Percentiles rank a stretch among this genome's conserved stretches.
phyloP scores from a whole-genome alignment of 2,329 filamentous ascomycete genomes.

The Truncatella angustata region DNA sequence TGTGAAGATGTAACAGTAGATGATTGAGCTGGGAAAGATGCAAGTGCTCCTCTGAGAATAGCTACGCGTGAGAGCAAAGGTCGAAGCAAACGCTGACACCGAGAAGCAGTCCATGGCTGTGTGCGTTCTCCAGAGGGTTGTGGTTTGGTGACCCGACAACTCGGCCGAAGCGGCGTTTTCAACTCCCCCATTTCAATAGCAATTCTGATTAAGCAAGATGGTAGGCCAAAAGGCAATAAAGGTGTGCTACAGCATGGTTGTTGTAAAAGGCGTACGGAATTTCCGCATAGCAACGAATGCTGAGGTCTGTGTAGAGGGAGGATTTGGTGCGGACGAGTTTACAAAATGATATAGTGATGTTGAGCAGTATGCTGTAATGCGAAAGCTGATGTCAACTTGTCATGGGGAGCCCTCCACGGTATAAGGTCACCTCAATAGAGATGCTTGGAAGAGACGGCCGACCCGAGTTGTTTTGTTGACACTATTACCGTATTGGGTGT shows the following conservation, averaged over 20 bases:
- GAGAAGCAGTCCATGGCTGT: constrained; percentile 38
- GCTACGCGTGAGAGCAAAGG: constrained; percentile 40
- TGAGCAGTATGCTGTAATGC: too few relatives aligned
- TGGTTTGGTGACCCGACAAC: constrained; percentile 15
- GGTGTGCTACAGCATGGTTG: not conserved
- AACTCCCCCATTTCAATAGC: constrained; percentile 10
- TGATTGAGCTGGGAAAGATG: constrained; percentile 13
- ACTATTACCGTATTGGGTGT: not conserved
- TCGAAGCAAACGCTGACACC: constrained; percentile 41
- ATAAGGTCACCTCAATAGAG: too few relatives aligned
- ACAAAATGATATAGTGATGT: too few relatives aligned
- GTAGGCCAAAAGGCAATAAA: too few relatives aligned
- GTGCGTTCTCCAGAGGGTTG: constrained; percentile 15
- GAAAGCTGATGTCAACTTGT: too few relatives aligned
- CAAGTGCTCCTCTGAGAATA: constrained; percentile 34
- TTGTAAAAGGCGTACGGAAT: not conserved
- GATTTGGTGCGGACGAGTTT: too few relatives aligned
- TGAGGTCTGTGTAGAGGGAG: too few relatives aligned
- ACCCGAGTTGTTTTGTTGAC: constrained; percentile 7
- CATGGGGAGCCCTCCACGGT: too few relatives aligned
- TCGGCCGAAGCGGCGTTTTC: constrained; percentile 18
- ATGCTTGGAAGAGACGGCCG: too few relatives aligned
- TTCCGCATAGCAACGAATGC: not conserved
- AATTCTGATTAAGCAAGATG: not conserved
- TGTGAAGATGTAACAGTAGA: not conserved